Evolutionary conservation across 2,329 filamentous ascomycete genomes (phyloP).

Genomic region (Phialophora tarda): DNA sequence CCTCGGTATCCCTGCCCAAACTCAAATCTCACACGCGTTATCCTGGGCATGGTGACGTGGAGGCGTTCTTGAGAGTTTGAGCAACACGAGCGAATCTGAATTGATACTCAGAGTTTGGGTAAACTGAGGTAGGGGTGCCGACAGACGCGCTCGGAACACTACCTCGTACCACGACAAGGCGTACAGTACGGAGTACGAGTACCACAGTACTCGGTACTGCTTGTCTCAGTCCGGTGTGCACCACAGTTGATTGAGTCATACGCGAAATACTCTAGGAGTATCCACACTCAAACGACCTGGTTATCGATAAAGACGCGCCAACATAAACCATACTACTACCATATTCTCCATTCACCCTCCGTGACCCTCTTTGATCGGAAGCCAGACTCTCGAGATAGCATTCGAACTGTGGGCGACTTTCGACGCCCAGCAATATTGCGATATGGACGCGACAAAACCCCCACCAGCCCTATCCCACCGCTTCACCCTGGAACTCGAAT

Average conservation of each 20-base stretch:
- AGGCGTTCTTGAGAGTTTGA: neutral
- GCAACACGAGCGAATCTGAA: neutral
- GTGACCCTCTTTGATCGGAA: neutral
- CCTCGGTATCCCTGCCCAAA: conserved; percentile 8
- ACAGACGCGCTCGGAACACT: neutral
- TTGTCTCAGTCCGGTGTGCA: neutral
- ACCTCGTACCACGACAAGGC: neutral
- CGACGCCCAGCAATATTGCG: neutral
- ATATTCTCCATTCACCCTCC: neutral
- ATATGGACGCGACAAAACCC: conserved; percentile 35
- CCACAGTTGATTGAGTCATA: neutral
- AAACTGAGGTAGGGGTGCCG: neutral
- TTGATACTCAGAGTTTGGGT: neutral
- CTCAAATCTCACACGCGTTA: conserved; percentile 8
- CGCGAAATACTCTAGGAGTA: neutral
- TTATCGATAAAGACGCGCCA: neutral
- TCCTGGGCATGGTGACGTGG: conserved; percentile 4
- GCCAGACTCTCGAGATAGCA: neutral
- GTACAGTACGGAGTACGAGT: no score
- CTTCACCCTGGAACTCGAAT: conserved; percentile 58
- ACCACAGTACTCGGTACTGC: neutral
- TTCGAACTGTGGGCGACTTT: neutral
- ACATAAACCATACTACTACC: neutral
- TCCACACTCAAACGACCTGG: neutral
- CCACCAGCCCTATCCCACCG: conserved; percentile 51